These are phyloP conservation scores for Pythium insidiosum DNA, from an alignment of 352 stramenopile genomes.

Conservation along the genomic window DNA sequence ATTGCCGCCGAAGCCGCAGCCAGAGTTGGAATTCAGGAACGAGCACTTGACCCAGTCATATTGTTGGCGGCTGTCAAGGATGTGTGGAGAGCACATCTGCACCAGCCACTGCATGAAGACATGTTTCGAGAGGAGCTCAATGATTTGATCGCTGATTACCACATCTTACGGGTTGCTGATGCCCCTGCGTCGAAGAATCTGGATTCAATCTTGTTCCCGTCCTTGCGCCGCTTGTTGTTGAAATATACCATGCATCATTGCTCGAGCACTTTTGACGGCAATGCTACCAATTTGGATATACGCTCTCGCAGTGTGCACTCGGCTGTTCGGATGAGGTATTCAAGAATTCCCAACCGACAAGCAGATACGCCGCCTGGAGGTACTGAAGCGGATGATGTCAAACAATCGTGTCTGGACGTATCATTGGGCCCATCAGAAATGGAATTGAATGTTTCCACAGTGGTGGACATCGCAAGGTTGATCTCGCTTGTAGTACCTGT, in stretches of 20 bases:
- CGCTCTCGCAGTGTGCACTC: conserved; percentile 51
- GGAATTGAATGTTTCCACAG: no score
- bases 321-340: conserved; percentile 43
- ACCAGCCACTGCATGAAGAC: conserved; percentile 5
- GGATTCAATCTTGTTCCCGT: conserved; percentile 7
- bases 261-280: background rate
- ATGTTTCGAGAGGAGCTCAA: conserved; percentile 8
- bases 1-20: conserved; percentile 3
- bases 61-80: conserved; percentile 2
- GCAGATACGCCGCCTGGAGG: no score
- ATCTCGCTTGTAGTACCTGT: no score
- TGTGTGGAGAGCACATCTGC: no score
- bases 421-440: no score
- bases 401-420: no score
- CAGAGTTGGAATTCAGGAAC: conserved; percentile 14
- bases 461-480: no score
- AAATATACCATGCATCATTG: conserved; percentile 9
- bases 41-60: conserved; percentile 3
- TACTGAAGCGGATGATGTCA: no score
- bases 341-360: no score
- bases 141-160: conserved; percentile 7
- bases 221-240: conserved; percentile 3
- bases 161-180: conserved; percentile 9
- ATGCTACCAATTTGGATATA: conserved; percentile 10
- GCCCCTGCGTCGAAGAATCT: conserved; percentile 10